phyloP scores from a whole-genome alignment of 768 basidiomycete species.

The Suillus fuscotomentosus region DNA sequence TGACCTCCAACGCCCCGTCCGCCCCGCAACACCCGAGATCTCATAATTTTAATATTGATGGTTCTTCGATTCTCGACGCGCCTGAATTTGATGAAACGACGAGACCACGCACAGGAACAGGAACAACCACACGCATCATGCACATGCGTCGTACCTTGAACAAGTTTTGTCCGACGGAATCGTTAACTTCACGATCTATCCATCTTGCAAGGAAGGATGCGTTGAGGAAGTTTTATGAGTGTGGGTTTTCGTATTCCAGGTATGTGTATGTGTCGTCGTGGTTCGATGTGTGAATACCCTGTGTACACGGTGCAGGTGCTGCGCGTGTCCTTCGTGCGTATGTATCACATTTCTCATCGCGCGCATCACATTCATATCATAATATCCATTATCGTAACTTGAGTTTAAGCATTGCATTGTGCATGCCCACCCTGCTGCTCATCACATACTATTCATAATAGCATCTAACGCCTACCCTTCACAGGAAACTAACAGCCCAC shows the following conservation, averaged over 20 bases:
- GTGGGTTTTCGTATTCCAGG: constrained; percentile 36
- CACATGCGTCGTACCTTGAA: not conserved
- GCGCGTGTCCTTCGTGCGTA: not conserved
- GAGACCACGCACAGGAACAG: not conserved
- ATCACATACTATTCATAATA: not conserved
- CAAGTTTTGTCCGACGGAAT: constrained; percentile 3
- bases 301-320: not conserved
- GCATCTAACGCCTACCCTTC: constrained; percentile 1
- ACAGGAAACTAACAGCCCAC: constrained; percentile 42
- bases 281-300: not conserved
- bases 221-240: constrained; percentile 19
- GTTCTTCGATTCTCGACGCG: not conserved
- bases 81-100: not conserved
- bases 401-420: not conserved
- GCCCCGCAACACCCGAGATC: not conserved
- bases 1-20: not conserved
- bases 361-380: not conserved
- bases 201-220: constrained; percentile 16
- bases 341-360: not conserved
- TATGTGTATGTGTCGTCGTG: constrained; percentile 17
- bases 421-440: not conserved
- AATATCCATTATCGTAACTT: not conserved
- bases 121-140: not conserved
- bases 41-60: not conserved
- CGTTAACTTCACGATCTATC: constrained; percentile 9